These are phyloP conservation scores for Suhomyces faveliae DNA, from an alignment of 805 yeast genomes.

Conservation along the genomic window DNA sequence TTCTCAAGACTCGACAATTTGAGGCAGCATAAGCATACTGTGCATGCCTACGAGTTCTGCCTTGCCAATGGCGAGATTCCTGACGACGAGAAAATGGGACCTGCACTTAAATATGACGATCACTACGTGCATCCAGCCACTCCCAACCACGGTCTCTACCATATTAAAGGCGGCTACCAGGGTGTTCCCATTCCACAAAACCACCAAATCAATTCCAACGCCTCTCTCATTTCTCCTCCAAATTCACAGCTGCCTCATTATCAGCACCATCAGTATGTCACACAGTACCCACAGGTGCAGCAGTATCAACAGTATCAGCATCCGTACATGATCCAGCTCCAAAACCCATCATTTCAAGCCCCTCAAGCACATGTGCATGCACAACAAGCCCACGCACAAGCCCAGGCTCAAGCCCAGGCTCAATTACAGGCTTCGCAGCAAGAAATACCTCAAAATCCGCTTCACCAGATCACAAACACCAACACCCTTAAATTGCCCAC, in stretches of 20 bases:
- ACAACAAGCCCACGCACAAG: not conserved
- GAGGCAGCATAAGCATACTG: constrained; percentile 86
- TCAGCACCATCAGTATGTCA: constrained; percentile 10
- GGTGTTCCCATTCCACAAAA: constrained; percentile 1
- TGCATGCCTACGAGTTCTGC: constrained; percentile 43
- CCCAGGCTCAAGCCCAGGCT: not conserved
- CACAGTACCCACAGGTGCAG: constrained; percentile 5
- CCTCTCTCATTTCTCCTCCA: constrained; percentile 24
- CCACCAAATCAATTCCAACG: not conserved
- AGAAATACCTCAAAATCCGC: not conserved
- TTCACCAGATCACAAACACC: not conserved
- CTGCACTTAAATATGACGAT: not conserved
- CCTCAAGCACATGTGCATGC: not conserved
- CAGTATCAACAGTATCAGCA: constrained; percentile 18
- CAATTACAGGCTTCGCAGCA: not conserved
- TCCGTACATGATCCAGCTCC: not conserved
- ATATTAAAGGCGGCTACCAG: not conserved
- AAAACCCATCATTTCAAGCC: not conserved
- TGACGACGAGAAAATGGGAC: constrained; percentile 1
- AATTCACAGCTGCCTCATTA: constrained; percentile 24
- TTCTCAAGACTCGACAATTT: constrained; percentile 85
- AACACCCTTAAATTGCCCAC: constrained; percentile 19
- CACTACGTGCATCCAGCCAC: constrained; percentile 11
- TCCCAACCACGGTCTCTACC: constrained; percentile 10
- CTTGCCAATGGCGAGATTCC: constrained; percentile 6